These are phyloP conservation scores for Linanthus parryae DNA, from an alignment of 148 eudicot species.

Conservation along the genomic window DNA sequence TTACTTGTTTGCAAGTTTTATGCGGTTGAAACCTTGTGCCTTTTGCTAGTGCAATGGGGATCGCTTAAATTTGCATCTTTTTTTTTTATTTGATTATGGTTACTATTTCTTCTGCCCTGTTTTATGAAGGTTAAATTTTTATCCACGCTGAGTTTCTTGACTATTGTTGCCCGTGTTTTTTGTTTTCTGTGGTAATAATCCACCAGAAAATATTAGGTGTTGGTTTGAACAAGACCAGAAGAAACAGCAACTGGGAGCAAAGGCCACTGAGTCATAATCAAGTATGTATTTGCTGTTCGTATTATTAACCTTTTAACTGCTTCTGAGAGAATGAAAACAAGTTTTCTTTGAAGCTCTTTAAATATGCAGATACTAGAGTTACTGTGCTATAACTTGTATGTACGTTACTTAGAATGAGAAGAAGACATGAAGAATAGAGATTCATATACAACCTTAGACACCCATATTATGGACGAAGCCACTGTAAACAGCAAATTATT, in stretches of 20 bases:
- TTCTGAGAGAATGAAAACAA: too few relatives aligned
- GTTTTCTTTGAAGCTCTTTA: too few relatives aligned
- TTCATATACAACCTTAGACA: too few relatives aligned
- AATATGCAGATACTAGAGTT: too few relatives aligned
- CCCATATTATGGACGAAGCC: too few relatives aligned
- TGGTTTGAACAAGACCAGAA: slow-evolving; percentile 87
- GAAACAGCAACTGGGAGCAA: slow-evolving; percentile 96
- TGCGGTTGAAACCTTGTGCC: neutral
- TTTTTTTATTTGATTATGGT: neutral
- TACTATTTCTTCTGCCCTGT: slow-evolving; percentile 1
- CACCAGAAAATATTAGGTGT: slow-evolving; percentile 80
- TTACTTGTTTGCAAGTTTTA: neutral
- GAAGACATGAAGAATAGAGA: too few relatives aligned
- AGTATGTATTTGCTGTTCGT: slow-evolving; percentile 28
- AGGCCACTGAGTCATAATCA: slow-evolving; percentile 81
- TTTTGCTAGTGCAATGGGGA: neutral
- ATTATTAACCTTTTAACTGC: too few relatives aligned
- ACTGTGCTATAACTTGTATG: too few relatives aligned
- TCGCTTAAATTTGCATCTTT: neutral
- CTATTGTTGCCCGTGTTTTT: slow-evolving; percentile 4
- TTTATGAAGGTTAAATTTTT: neutral
- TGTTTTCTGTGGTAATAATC: slow-evolving; percentile 7
- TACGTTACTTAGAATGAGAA: too few relatives aligned
- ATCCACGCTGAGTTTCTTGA: neutral
- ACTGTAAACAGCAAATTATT: too few relatives aligned